Conservation (phyloP, 2,329 filamentous ascomycete genomes). For the Phaeosphaeriaceae sp. region DNA sequence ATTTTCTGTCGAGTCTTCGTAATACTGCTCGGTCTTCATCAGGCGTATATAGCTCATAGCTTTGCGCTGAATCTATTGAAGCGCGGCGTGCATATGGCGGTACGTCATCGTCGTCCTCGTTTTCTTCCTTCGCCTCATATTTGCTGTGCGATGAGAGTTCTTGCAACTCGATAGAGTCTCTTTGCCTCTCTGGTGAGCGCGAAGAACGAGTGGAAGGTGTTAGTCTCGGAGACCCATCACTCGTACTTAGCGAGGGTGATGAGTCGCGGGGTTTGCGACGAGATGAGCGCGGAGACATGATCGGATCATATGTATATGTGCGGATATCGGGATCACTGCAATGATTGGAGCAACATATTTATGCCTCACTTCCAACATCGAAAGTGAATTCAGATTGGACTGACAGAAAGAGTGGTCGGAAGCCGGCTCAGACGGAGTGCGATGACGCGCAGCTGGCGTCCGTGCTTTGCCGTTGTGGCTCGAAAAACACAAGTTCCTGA, state of each 20-base stretch:
- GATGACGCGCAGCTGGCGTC: slow-evolving; percentile 2
- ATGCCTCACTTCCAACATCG: background rate
- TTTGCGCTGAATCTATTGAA: slow-evolving; percentile 45
- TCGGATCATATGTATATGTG: background rate
- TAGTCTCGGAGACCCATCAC: slow-evolving; percentile 25
- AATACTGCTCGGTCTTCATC: slow-evolving; percentile 79
- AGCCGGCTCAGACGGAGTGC: background rate
- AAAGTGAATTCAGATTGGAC: background rate
- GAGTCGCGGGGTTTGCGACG: slow-evolving; percentile 20
- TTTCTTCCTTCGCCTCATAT: slow-evolving; percentile 12
- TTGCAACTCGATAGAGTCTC: slow-evolving; percentile 36
- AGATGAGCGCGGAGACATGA: slow-evolving; percentile 7
- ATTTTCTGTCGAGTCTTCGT: slow-evolving; percentile 75
- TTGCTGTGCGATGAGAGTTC: slow-evolving; percentile 24
- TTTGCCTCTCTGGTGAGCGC: slow-evolving; percentile 13
- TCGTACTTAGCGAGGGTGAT: slow-evolving; percentile 28
- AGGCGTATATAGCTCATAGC: slow-evolving; percentile 63
- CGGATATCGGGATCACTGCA: background rate
- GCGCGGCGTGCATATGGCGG: slow-evolving; percentile 25
- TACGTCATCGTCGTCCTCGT: slow-evolving; percentile 37
- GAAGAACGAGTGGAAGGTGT: slow-evolving; percentile 36
- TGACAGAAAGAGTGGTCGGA: background rate
- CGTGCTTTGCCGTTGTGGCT: background rate
- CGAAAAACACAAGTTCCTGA: background rate
- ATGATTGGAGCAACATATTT: background rate